phyloP scores from a whole-genome alignment of 2,329 filamentous ascomycete genomes.

The Fusarium tupiense region DNA sequence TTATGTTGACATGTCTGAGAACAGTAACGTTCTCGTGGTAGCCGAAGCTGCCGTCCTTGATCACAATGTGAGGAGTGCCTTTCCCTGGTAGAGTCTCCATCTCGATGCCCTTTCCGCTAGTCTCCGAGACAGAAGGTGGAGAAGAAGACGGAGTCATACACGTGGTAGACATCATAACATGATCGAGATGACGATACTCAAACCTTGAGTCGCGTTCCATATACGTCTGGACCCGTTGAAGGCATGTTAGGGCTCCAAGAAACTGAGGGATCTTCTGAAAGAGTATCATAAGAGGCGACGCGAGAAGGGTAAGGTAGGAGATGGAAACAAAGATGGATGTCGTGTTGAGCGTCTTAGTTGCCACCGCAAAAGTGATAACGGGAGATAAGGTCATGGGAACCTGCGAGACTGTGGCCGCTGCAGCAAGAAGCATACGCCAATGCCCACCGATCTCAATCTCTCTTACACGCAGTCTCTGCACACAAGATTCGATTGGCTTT shows the following conservation, averaged over 20 bases:
- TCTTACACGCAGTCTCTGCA: conserved; percentile 40
- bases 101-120: accelerated
- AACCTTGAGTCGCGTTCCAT: background rate
- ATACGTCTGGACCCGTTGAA: background rate
- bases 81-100: background rate
- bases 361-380: conserved; percentile 48
- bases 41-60: conserved; percentile 33
- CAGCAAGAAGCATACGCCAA: conserved; percentile 38
- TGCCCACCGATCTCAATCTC: conserved; percentile 43
- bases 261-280: background rate
- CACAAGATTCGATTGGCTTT: conserved; percentile 38
- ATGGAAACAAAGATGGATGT: conserved; percentile 43
- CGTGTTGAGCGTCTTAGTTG: conserved; percentile 43
- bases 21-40: conserved; percentile 30
- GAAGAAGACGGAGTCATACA: background rate
- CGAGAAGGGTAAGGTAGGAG: background rate
- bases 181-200: background rate
- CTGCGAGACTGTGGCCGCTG: conserved; percentile 44
- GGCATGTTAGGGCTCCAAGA: background rate
- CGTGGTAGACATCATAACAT: accelerated
- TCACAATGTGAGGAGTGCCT: background rate
- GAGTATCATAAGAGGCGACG: background rate
- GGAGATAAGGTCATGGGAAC: conserved; percentile 46
- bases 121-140: background rate
- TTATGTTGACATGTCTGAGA: conserved; percentile 22